These are phyloP conservation scores for Galerina marginata DNA, from an alignment of 768 basidiomycete genomes.

Conservation along the genomic window DNA sequence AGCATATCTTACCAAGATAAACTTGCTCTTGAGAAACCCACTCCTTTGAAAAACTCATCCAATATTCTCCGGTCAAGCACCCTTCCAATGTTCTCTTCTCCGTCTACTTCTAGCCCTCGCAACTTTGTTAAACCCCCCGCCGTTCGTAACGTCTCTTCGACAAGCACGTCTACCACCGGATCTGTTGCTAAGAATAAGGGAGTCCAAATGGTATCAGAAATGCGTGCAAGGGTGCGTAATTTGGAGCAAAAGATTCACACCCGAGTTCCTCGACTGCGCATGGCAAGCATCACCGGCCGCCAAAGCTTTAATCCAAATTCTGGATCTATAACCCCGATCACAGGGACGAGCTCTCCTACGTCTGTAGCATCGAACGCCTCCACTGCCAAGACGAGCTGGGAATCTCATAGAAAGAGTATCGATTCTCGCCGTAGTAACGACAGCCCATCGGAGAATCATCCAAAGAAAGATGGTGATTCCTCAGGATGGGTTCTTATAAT, in stretches of 20 bases:
- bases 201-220: slow-evolving; percentile 92
- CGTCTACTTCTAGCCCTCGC: slow-evolving; percentile 50
- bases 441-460: slow-evolving; percentile 47
- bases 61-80: slow-evolving; percentile 62
- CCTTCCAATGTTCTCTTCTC: slow-evolving; percentile 53
- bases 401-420: slow-evolving; percentile 46
- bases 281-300: slow-evolving; percentile 75
- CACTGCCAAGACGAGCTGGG: slow-evolving; percentile 49
- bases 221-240: slow-evolving; percentile 83
- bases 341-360: slow-evolving; percentile 39
- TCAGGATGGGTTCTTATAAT: slow-evolving; percentile 90
- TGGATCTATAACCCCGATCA: slow-evolving; percentile 28
- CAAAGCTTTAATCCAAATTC: slow-evolving; percentile 41
- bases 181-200: slow-evolving; percentile 76
- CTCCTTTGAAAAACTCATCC: slow-evolving; percentile 45
- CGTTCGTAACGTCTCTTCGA: slow-evolving; percentile 45
- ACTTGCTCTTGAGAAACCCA: slow-evolving; percentile 44
- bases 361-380: slow-evolving; percentile 45
- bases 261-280: slow-evolving; percentile 81
- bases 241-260: slow-evolving; percentile 89
- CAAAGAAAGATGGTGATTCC: slow-evolving; percentile 60
- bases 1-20: slow-evolving; percentile 49
- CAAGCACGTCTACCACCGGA: slow-evolving; percentile 47
- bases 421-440: slow-evolving; percentile 55
- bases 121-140: slow-evolving; percentile 53